Percentiles rank a stretch among this genome's conserved stretches.
Conservation (phyloP, 352 stramenopile species). For the Phytophthora vignae region DNA sequence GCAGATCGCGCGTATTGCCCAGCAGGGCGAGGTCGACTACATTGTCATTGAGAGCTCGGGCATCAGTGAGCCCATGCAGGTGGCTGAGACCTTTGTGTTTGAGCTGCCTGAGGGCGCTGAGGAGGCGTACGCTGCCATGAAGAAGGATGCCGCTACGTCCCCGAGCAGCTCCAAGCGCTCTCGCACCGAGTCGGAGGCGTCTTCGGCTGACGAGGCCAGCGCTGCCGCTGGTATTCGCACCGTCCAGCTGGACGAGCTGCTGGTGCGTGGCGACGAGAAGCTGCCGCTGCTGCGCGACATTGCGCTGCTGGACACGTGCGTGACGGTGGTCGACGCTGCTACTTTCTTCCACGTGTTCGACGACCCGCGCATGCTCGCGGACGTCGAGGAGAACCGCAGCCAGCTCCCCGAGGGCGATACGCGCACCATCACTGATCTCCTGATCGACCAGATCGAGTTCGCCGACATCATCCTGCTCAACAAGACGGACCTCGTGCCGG, state of each 20-base stretch:
- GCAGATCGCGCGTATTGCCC: constrained; percentile 78
- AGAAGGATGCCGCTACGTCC: constrained; percentile 28
- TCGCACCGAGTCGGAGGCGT: constrained; percentile 39
- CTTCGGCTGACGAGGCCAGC: constrained; percentile 36
- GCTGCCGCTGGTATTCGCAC: constrained; percentile 37
- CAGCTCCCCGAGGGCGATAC: constrained; percentile 69
- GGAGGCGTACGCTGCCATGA: constrained; percentile 9
- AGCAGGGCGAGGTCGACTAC: constrained; percentile 87
- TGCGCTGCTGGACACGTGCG: constrained; percentile 90
- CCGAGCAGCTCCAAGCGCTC: constrained; percentile 42
- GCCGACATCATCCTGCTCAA: constrained; percentile 96
- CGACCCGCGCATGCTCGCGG: constrained; percentile 58
- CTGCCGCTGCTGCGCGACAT: constrained; percentile 66
- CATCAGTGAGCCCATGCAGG: constrained; percentile 94
- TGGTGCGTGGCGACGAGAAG: constrained; percentile 44
- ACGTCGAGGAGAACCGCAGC: constrained; percentile 73
- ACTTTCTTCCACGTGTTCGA: constrained; percentile 83
- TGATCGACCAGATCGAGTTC: constrained; percentile 96
- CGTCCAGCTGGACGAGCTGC: constrained; percentile 56
- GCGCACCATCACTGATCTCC: constrained; percentile 69
- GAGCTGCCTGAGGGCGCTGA: constrained; percentile 54
- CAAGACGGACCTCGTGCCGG: constrained; percentile 89
- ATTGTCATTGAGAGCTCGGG: constrained; percentile 96
- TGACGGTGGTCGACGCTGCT: constrained; percentile 92
- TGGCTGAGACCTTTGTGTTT: constrained; percentile 94